A percentile compares a stretch with the other conserved stretches of the same genome.
Evolutionary conservation across 2,329 filamentous ascomycete species (phyloP).

Genomic region (Orbilia blumenaviensis): DNA sequence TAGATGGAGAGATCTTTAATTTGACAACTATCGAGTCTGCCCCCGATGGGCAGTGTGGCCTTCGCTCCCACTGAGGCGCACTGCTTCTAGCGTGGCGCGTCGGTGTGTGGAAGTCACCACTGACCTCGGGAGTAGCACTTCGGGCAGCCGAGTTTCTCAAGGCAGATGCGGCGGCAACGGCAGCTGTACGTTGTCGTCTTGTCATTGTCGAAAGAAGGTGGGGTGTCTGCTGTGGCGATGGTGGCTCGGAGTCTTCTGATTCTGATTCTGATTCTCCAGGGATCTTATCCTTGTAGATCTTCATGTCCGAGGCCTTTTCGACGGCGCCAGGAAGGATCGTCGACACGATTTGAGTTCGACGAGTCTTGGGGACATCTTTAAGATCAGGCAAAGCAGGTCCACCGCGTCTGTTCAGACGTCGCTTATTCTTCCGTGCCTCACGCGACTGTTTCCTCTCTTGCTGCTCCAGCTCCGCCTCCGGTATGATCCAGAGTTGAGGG

Average conservation of each 20-base stretch:
- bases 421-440: slow-evolving; percentile 92
- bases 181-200: slow-evolving; percentile 55
- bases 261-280: slow-evolving; percentile 94
- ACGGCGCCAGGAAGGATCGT: slow-evolving; percentile 88
- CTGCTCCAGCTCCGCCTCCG: slow-evolving; percentile 85
- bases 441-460: slow-evolving; percentile 92
- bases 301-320: slow-evolving; percentile 56
- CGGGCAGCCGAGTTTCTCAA: slow-evolving; percentile 71
- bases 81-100: slow-evolving; percentile 30
- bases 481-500: slow-evolving; percentile 92
- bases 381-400: slow-evolving; percentile 94
- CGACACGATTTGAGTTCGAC: slow-evolving; percentile 89
- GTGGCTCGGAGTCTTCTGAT: slow-evolving; percentile 73
- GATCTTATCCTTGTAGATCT: slow-evolving; percentile 63
- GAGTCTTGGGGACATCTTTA: slow-evolving; percentile 91
- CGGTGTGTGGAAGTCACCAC: slow-evolving; percentile 31
- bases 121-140: slow-evolving; percentile 84
- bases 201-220: slow-evolving; percentile 56
- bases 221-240: slow-evolving; percentile 56
- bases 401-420: slow-evolving; percentile 90
- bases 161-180: slow-evolving; percentile 73
- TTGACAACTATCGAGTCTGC: slow-evolving; percentile 74
- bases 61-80: slow-evolving; percentile 41
- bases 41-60: slow-evolving; percentile 54
- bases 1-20: slow-evolving; percentile 76